phyloP scores from a whole-genome alignment of 768 basidiomycete genomes.

The Gloeopeniophorella convolvens region DNA sequence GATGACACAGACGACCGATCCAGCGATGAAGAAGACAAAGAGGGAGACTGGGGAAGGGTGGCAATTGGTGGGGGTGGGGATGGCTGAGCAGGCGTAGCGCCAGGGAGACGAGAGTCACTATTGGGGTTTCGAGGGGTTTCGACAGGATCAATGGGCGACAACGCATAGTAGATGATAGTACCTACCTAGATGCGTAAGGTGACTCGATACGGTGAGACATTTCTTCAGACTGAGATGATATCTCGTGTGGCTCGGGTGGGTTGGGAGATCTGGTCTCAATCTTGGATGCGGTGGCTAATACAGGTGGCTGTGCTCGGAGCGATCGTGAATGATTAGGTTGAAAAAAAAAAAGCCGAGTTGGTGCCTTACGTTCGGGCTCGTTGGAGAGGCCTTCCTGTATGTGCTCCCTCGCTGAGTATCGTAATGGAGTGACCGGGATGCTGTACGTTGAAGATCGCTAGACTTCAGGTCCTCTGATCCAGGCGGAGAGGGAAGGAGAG shows the following conservation, averaged over 20 bases:
- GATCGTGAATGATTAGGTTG: not conserved
- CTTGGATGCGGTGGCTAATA: not conserved
- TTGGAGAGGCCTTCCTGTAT: not conserved
- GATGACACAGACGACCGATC: constrained; percentile 58
- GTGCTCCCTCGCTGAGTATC: constrained; percentile 1
- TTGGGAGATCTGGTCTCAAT: not conserved
- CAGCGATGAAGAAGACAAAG: constrained; percentile 50
- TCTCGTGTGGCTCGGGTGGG: constrained; percentile 19
- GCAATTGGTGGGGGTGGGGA: constrained; percentile 44
- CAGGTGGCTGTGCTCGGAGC: not conserved
- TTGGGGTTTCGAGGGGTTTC: constrained; percentile 21
- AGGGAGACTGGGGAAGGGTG: constrained; percentile 51
- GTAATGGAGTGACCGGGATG: constrained; percentile 15
- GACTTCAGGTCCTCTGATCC: constrained; percentile 15
- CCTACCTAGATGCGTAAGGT: constrained; percentile 24
- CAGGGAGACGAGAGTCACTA: constrained; percentile 38
- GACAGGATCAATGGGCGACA: constrained; percentile 18
- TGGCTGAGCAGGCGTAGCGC: constrained; percentile 30
- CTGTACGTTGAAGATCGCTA: constrained; percentile 12
- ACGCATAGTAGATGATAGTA: constrained; percentile 20
- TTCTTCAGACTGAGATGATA: constrained; percentile 18
- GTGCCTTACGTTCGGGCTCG: too few relatives aligned
- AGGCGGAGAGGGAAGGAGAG: constrained; percentile 6
- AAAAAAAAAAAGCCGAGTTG: constrained; percentile 4
- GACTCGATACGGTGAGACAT: constrained; percentile 50